Base-by-base conservation (phyloP, 2,329 filamentous ascomycete genomes). In the Apiospora phragmitis region DNA sequence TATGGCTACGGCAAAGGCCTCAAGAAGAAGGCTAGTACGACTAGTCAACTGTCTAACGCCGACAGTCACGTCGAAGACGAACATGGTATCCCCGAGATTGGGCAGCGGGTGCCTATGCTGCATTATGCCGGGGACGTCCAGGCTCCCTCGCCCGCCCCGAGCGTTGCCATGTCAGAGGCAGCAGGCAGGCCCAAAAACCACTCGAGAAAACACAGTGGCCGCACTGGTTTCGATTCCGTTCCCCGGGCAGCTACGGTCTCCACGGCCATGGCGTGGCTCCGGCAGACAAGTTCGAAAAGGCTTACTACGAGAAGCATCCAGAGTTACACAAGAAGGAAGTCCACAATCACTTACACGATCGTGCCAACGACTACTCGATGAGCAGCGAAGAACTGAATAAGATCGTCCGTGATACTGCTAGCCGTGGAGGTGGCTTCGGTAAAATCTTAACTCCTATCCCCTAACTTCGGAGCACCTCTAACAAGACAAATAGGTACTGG, bases 71-170 rank as follows among this genome's bases (percentile, higher is more conserved):
- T 83, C 51, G 92, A 92, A 24, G 93, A 95, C 65, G 93, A 96
- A 74, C 91, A 94, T 70, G 95, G 95, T 29, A 97, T 98, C 76
- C 95, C 95, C 2, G 93, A 97, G 79, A 96, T 98, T 75, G 95
- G 95, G 66, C 90, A 93, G 77, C 92, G 95, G 78, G 95, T 99
- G 49, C 96, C 96, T 67, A 96, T 99, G 93, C 92, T 96, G 79
- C 93, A 92, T 69, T 90, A 96, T 79, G 93, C 96, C 59, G 96
- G 96, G 72, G 95, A 98, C 79, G 96, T 98, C 12, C 96, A 99
- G 83, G 96, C 96, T 18, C 96, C 96, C 2, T 96, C 95, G 2
- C 94, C 95, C 1, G 89, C 90, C 2, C 92, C 91, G 11, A 80
- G 81, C 62, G 76, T 82, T 5, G 73, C 73, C 47, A 70, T 71